phyloP scores from a whole-genome alignment of 1,284 basidiomycete species.

The Earliella scabrosa region DNA sequence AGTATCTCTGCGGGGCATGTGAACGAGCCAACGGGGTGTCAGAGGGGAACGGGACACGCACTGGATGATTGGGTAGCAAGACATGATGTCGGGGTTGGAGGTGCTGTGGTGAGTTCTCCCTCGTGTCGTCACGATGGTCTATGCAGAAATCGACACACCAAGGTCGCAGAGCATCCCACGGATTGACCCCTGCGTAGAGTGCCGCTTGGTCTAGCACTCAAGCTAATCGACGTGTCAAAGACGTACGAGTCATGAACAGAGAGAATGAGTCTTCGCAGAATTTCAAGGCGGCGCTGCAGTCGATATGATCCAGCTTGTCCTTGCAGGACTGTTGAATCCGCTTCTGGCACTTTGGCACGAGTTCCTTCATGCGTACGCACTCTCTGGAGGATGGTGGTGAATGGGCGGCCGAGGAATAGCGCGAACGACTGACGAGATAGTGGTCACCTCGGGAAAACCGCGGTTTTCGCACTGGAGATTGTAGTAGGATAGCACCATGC shows the following conservation, averaged over 20 bases:
- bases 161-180: conserved; percentile 16
- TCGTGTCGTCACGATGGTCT: neutral
- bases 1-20: conserved; percentile 49
- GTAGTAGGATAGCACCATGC: conserved; percentile 36
- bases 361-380: conserved; percentile 39
- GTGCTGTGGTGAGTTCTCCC: neutral
- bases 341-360: conserved; percentile 43
- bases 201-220: no score
- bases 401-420: neutral
- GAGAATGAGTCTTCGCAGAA: conserved; percentile 40
- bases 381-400: conserved; percentile 25
- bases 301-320: conserved; percentile 40
- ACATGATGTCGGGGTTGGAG: neutral
- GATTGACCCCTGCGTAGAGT: conserved; percentile 1
- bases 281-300: conserved; percentile 41
- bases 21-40: conserved; percentile 40
- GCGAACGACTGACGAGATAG: conserved; percentile 21
- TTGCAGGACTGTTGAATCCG: conserved; percentile 34
- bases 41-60: conserved; percentile 31
- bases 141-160: conserved; percentile 6
- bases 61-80: neutral
- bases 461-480: conserved; percentile 37
- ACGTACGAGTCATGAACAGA: conserved; percentile 13
- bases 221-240: neutral
- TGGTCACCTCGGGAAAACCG: conserved; percentile 31